Conservation (phyloP, 129 eudicot genomes). For the Artemisia tridentata region DNA sequence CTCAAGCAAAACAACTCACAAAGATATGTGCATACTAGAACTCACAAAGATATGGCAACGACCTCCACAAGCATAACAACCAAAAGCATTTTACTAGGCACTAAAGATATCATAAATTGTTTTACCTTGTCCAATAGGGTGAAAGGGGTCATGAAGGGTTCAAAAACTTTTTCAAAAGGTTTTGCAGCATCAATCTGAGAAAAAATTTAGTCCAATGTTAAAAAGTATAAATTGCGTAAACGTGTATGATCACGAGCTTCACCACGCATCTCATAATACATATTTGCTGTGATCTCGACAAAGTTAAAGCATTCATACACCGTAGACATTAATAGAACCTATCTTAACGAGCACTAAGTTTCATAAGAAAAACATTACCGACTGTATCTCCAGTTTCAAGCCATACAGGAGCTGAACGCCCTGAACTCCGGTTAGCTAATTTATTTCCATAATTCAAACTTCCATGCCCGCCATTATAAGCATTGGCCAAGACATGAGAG, state of each 20-base stretch:
- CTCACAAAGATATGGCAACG: too few relatives aligned
- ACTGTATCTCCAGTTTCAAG: conserved; percentile 91
- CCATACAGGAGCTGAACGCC: conserved; percentile 74
- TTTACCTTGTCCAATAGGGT: too few relatives aligned
- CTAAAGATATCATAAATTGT: too few relatives aligned
- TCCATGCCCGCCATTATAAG: conserved; percentile 59
- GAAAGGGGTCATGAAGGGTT: too few relatives aligned
- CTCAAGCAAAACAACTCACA: too few relatives aligned
- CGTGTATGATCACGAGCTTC: conserved; percentile 96
- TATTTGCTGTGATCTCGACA: conserved; percentile 73
- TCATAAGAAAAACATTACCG: conserved; percentile 53
- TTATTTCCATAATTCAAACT: conserved; percentile 54
- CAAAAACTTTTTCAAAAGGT: too few relatives aligned
- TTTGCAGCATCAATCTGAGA: too few relatives aligned
- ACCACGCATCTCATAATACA: conserved; percentile 82
- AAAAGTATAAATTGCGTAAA: conserved; percentile 67
- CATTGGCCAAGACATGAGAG: conserved; percentile 59
- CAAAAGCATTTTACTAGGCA: too few relatives aligned
- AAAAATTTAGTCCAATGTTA: too few relatives aligned
- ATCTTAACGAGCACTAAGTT: conserved; percentile 8
- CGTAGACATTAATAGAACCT: conserved; percentile 22
- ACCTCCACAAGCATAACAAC: too few relatives aligned
- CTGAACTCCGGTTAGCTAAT: conserved; percentile 50
- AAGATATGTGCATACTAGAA: too few relatives aligned
- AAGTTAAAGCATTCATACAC: conserved; percentile 40